phyloP scores from a whole-genome alignment of 2,329 filamentous ascomycete genomes.

The Metarhizium robertsii region DNA sequence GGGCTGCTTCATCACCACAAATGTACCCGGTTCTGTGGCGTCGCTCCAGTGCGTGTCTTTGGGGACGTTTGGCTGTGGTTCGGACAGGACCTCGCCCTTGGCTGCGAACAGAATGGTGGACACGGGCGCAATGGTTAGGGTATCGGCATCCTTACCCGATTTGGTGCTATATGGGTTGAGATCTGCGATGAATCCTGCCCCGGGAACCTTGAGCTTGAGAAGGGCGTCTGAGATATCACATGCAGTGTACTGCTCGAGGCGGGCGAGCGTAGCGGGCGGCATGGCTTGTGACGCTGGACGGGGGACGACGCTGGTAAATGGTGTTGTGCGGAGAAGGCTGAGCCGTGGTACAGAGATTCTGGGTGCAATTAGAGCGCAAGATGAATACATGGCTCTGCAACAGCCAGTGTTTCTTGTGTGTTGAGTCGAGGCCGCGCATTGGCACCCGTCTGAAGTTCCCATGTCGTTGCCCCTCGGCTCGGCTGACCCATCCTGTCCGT shows the following conservation, averaged over 20 bases:
- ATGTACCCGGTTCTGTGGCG: constrained; percentile 45
- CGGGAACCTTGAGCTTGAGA: constrained; percentile 56
- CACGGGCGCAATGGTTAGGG: constrained; percentile 39
- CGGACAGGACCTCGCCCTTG: constrained; percentile 34
- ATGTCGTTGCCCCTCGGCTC: neutral
- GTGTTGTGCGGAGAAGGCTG: neutral
- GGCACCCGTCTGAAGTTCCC: no score
- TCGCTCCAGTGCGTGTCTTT: constrained; percentile 60
- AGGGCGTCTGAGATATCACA: constrained; percentile 64
- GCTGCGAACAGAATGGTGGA: constrained; percentile 55
- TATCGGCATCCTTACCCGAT: constrained; percentile 13
- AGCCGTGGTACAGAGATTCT: neutral
- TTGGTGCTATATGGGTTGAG: constrained; percentile 25
- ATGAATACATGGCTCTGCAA: neutral
- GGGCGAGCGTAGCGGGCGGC: constrained; percentile 12
- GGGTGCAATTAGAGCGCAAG: neutral
- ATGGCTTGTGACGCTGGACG: constrained; percentile 2
- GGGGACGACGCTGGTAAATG: constrained; percentile 6
- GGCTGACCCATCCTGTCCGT: neutral
- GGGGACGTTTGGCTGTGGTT: constrained; percentile 40
- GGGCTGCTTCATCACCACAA: constrained; percentile 60
- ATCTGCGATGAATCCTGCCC: constrained; percentile 59
- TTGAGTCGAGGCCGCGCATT: no score
- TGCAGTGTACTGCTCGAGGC: constrained; percentile 30
- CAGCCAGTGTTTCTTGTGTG: neutral